Evolutionary conservation across 257 asterid genomes (phyloP), one percentile per base, ranked within the genome.

Genomic region (Solanum rostratum): DNA sequence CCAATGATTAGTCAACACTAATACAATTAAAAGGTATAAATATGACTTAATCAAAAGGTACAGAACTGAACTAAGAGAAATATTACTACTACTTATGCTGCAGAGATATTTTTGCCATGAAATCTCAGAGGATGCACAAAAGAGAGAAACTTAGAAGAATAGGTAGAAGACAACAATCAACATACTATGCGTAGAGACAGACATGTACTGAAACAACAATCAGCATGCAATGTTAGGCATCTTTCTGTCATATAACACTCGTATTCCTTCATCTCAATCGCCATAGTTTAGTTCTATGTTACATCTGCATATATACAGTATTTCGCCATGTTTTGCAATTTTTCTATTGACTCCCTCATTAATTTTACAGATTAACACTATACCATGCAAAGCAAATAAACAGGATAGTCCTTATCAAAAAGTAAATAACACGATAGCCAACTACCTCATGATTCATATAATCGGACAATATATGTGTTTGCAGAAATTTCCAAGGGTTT

Each of bases 381-480:
- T 16, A 76, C 5, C 63, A 50, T 27, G 63, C 63, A 78, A 78
- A 27, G 63, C 37, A 78, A 78, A 78, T 45, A 83, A 60, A 52
- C 70, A 68, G 82, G 49, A 41, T 29, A 82, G 43, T 24, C 63
- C 52, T 10, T 69, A 39, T 69, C 79, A 19, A 69, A 50, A 76
- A 78, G 63, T 78, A 50, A 78, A 50, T 63, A 66, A 52, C 85
- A 68, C 71, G 54, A 41, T 45, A 82, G 50, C n/a, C 63, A 68
- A 88, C 86, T 93, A 97, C 99, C 99, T 97, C 98, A 79, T 91
- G 93, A 86, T 91, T 95, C 71, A 90, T 87, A 89, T 95, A 97
- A 88, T 97, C 99, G 3, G 96, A 91, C 53, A 92, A 78, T 86
- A 97, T 92, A 86, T 95, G 98, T 13, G 89, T 80, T 88, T 91